Evolutionary conservation across 768 basidiomycete genomes (phyloP).

Genomic region (Cystobasidiopsis lactophilus): DNA sequence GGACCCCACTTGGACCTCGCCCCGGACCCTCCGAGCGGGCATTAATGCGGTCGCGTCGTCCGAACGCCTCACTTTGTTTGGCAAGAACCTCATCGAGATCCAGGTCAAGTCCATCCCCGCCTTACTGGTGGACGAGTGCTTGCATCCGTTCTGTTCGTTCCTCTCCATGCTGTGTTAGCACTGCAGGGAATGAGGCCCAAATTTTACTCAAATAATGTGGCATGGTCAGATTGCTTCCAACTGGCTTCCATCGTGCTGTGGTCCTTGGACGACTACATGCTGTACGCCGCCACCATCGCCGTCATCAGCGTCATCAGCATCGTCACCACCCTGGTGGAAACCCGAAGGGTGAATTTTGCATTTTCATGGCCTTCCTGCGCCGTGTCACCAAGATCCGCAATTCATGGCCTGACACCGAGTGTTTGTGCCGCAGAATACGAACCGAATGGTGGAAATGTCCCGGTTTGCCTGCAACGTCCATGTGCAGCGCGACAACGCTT

Average conservation of each 20-base stretch:
- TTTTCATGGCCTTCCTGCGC: neutral
- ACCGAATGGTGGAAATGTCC: conserved; percentile 90
- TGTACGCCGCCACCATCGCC: conserved; percentile 48
- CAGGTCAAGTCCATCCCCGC: conserved; percentile 57
- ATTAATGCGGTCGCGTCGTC: conserved; percentile 34
- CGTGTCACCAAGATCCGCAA: neutral
- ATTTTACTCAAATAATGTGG: conserved; percentile 93
- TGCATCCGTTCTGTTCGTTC: neutral
- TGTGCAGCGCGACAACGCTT: conserved; percentile 45
- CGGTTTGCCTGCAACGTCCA: conserved; percentile 57
- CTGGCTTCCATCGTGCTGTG: conserved; percentile 82
- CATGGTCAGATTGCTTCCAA: conserved; percentile 47
- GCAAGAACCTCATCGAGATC: conserved; percentile 68
- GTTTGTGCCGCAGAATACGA: conserved; percentile 49
- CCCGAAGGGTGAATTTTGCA: conserved; percentile 46
- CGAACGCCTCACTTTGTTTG: conserved; percentile 57
- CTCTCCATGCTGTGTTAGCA: neutral
- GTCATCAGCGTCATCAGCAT: conserved; percentile 73
- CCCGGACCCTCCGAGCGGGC: conserved; percentile 43
- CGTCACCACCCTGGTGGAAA: conserved; percentile 66
- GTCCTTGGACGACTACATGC: conserved; percentile 80
- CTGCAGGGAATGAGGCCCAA: too few relatives aligned
- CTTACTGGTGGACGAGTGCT: conserved; percentile 64
- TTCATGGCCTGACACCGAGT: neutral
- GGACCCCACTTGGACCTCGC: conserved; percentile 47